These are phyloP conservation scores for Colletotrichum trifolii DNA, from an alignment of 2,329 filamentous ascomycete species.

Conservation along the genomic window DNA sequence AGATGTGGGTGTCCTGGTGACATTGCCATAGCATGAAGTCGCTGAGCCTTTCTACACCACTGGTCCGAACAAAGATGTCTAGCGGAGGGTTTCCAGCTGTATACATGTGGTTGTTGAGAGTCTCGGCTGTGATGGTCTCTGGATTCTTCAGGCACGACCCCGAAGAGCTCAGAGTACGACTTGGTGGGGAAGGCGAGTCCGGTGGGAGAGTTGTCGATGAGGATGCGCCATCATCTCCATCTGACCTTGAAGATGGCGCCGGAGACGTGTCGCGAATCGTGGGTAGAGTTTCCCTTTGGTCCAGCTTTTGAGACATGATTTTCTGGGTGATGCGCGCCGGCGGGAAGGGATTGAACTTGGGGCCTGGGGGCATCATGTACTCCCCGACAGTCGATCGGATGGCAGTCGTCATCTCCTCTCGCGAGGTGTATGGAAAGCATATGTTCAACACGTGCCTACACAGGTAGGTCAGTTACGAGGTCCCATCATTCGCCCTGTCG, in stretches of 20 bases:
- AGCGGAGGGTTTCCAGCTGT: conserved; percentile 87
- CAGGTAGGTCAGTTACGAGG: conserved; percentile 33
- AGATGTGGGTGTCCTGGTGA: conserved; percentile 90
- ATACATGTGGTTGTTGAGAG: conserved; percentile 87
- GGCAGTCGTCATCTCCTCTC: conserved; percentile 93
- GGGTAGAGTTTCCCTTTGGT: conserved; percentile 56
- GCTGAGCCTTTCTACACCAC: conserved; percentile 89
- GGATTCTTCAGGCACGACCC: conserved; percentile 65
- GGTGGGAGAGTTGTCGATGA: conserved; percentile 70
- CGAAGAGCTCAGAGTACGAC: conserved; percentile 1
- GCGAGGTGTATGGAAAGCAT: conserved; percentile 96
- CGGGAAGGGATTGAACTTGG: conserved; percentile 80
- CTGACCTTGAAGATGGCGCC: conserved; percentile 57
- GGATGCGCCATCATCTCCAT: conserved; percentile 62
- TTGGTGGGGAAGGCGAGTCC: conserved; percentile 54
- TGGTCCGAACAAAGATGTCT: conserved; percentile 91
- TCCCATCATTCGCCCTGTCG: neutral
- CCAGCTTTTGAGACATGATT: conserved; percentile 76
- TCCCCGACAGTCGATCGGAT: conserved; percentile 89
- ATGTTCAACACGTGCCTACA: conserved; percentile 79
- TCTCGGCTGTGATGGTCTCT: conserved; percentile 86
- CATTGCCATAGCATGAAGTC: conserved; percentile 99
- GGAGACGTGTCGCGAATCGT: conserved; percentile 62
- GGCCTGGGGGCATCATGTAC: conserved; percentile 78
- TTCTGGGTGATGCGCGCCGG: conserved; percentile 88